Evolutionary conservation across 1,284 basidiomycete species (phyloP).

Genomic region (Cutaneotrichosporon arboriforme): DNA sequence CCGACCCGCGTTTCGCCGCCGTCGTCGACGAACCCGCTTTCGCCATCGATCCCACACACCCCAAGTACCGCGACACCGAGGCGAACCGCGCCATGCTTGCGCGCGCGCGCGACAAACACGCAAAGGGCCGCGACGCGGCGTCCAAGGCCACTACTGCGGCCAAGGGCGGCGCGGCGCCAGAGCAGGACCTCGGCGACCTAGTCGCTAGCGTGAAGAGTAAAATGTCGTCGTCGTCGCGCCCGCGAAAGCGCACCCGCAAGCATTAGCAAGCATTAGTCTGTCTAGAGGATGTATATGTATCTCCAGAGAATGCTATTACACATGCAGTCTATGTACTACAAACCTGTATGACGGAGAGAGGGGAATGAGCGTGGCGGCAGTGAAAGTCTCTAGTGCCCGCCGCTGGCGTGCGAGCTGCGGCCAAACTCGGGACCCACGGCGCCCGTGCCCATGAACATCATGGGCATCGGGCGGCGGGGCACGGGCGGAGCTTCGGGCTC

Average conservation of each 20-base stretch:
- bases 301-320: too few species aligned
- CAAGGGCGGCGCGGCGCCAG: slow-evolving; percentile 13
- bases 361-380: too few species aligned
- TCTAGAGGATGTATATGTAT: too few species aligned
- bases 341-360: too few species aligned
- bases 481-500: too few species aligned
- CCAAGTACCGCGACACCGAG: slow-evolving; percentile 83
- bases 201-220: slow-evolving; percentile 84
- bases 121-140: slow-evolving; percentile 14
- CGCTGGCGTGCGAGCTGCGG: too few species aligned
- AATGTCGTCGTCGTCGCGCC: slow-evolving; percentile 31
- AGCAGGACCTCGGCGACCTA: slow-evolving; percentile 58
- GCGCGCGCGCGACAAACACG: slow-evolving; percentile 39
- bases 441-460: too few species aligned
- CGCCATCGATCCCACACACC: slow-evolving; percentile 93
- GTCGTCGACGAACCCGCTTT: slow-evolving; percentile 86
- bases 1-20: slow-evolving; percentile 81
- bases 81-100: slow-evolving; percentile 73
- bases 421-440: too few species aligned
- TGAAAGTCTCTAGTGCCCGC: too few species aligned
- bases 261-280: not conserved
- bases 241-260: slow-evolving; percentile 19
- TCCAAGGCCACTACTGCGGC: not conserved
- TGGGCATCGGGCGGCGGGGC: too few species aligned
- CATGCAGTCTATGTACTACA: too few species aligned